Base-by-base conservation (phyloP, 352 stramenopile species). In the Globisporangium radiosum region DNA sequence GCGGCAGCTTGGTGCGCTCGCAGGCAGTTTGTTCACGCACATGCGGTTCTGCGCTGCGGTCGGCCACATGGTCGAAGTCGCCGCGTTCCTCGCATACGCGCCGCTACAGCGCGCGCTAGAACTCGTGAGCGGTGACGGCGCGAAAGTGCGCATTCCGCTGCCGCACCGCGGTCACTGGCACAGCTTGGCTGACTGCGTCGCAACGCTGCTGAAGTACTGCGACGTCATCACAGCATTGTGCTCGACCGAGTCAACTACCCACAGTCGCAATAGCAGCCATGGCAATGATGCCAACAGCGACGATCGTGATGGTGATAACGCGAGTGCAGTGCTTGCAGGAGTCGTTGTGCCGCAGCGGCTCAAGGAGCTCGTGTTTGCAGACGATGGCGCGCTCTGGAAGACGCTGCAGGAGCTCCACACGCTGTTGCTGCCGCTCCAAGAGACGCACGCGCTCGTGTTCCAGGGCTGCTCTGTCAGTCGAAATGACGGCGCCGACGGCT, bases 121-220 rank as follows among this genome's bases (percentile, higher is more conserved):
- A 40, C 45, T 58, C 15, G 70, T 81, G 11, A 76, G 69, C 42
- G 73, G 73, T 1, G 73, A 87, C n/a, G 40, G 86, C n/a, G 44
- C 68, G 4, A 63, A 73, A 8, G 73, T 67, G 19, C 64, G 58
- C 47, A 78, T 87, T 50, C 68, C 77, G 10, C 59, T 91, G 19
- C 76, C 81, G 3, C 85, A 75, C 54, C 75, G 66, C 38, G 67
- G 78, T 17, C 69, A 87, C 42, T 91, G 78, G 75, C 75, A 75
- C 43, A 88, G 81, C 42, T 86, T 92, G 48, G 68, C 90, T 7
- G 54, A 65, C 33, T 86, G 75, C n/a, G 57, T 92, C n/a, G 68
- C 59, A 0, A 70, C 71, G 8, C 56, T 70, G 13, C 56, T 88
- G 25, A 67, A 81, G 40, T 87, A 81, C 51, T 75, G 73, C 1